Base-by-base conservation (phyloP, 75 land plant species). In the Picea glauca region DNA sequence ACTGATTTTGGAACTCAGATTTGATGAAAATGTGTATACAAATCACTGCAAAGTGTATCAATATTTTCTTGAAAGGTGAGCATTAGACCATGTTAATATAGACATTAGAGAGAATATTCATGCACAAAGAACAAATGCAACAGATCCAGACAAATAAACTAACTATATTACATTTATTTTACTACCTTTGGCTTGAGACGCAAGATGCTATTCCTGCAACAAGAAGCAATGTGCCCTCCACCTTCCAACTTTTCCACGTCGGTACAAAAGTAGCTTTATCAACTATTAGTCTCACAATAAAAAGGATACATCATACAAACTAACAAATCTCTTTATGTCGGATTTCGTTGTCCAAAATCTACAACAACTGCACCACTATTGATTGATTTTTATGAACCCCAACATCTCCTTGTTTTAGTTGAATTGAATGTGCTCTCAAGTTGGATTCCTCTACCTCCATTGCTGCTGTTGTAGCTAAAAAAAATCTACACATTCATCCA, bases 401-500 rank as follows among this genome's bases (percentile, higher is more conserved):
- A 68, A 38, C 38, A 68, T 68, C 72, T 68, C 0, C 35, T 26
- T 78, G 82, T 50, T 78, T 82, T 57, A 82, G 82, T 67, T 88
- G 89, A 74, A 85, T 62, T 32, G 78, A 80, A 62, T 84, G 82
- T 3, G 89, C 72, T 82, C 84, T 73, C 63, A 88, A 58, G 77
- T 84, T 88, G 78, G 82, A 79, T 21, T 84, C 86, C n/a, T 78
- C 78, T 21, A 88, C 84, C 89, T 96, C 93, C 79, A 93, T 79
- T 67, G 96, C 87, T 77, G 90, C 86, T 26, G 79, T 83, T 70
- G 87, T 81, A 50, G 86, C 84, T 68, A 96, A 77, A 7, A 91
- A 78, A 60, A 26, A 26, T 91, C 88, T 81, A 87, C 87, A 79
- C 96, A 96, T 58, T 93, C 90, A 80, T 81, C 90, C 78, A 96